Evolutionary conservation across 78 protist genomes (phyloP), one percentile per base, ranked within the genome.

Genomic region (Bigelowiella natans): DNA sequence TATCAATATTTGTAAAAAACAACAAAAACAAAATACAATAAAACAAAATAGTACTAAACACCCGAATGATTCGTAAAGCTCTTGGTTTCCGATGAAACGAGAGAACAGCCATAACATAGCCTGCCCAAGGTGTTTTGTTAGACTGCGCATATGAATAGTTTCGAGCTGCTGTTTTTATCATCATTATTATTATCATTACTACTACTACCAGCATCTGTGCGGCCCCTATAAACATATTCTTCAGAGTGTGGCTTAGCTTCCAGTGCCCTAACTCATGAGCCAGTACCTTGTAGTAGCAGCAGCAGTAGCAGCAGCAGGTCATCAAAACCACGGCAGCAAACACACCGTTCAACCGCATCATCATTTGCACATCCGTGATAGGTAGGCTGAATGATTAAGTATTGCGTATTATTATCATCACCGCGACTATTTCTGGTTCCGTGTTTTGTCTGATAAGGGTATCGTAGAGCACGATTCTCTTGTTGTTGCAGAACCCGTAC

Each of bases 221-320:
- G 73, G 73, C 73, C 18, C 7, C 18, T 51, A 51, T 51, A 51
- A 7, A 51, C 34, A 51, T 7, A 18, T 51, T 51, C 18, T 51
- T 51, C 7, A 85, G 7, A 11, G 87, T 85, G 38, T 85, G 87
- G 11, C 87, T 37, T 29, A 37, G 87, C 87, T 85, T 85, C 87
- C 87, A 85, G 38, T 85, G 87, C 18, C 87, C 87, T 18, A 85
- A 37, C 87, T 85, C 87, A 85, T 85, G 87, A 37, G 87, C 87
- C 30, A 85, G 87, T 26, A 85, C 73, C 73, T 51, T 26, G 7
- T 51, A 26, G 73, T n/a, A n/a, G n/a, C n/a, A n/a, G n/a, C n/a
- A n/a, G n/a, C n/a, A n/a, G n/a, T n/a, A n/a, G n/a, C n/a, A n/a
- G n/a, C n/a, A n/a, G n/a, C n/a, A n/a, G n/a, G n/a, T n/a, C n/a